A percentile compares a stretch with the other conserved stretches of the same genome.
phyloP scores from a whole-genome alignment of 257 asterid species.

The Penstemon newberryi region DNA sequence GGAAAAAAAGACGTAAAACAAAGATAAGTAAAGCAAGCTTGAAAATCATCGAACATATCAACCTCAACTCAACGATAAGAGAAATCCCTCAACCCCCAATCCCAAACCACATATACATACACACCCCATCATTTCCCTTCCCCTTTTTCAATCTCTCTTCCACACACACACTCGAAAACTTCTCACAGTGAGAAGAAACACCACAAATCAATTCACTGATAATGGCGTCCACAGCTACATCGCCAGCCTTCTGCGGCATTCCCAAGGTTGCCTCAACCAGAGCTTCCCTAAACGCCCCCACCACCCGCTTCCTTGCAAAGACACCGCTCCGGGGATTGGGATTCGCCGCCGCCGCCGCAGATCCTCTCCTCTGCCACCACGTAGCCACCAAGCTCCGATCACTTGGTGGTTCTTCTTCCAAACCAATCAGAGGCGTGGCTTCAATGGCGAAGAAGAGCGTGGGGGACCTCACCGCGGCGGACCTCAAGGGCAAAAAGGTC shows the following conservation, averaged over 20 bases:
- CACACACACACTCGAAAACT: neutral
- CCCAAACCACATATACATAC: slow-evolving; percentile 16
- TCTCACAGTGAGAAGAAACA: neutral
- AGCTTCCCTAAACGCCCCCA: slow-evolving; percentile 34
- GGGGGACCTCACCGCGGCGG: slow-evolving; percentile 51
- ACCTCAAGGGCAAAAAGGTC: slow-evolving; percentile 71
- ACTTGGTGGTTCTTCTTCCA: slow-evolving; percentile 27
- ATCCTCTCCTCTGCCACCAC: slow-evolving; percentile 40
- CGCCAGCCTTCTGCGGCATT: slow-evolving; percentile 53
- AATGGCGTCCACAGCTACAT: slow-evolving; percentile 72
- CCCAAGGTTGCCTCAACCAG: slow-evolving; percentile 42
- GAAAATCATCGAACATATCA: slow-evolving; percentile 38
- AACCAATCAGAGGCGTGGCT: slow-evolving; percentile 49
- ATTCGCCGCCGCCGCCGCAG: slow-evolving; percentile 50
- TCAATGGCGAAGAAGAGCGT: slow-evolving; percentile 71
- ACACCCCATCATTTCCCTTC: slow-evolving; percentile 23
- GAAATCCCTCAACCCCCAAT: slow-evolving; percentile 28
- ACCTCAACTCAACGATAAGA: slow-evolving; percentile 55
- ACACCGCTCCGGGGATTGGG: slow-evolving; percentile 54
- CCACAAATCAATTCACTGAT: slow-evolving; percentile 23
- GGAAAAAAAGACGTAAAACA: neutral
- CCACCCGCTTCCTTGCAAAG: slow-evolving; percentile 57
- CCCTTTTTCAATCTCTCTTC: neutral
- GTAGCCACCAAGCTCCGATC: slow-evolving; percentile 56
- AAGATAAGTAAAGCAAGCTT: neutral